phyloP scores from a whole-genome alignment of 2,329 filamentous ascomycete genomes.

The Coniochaeta pulveracea region DNA sequence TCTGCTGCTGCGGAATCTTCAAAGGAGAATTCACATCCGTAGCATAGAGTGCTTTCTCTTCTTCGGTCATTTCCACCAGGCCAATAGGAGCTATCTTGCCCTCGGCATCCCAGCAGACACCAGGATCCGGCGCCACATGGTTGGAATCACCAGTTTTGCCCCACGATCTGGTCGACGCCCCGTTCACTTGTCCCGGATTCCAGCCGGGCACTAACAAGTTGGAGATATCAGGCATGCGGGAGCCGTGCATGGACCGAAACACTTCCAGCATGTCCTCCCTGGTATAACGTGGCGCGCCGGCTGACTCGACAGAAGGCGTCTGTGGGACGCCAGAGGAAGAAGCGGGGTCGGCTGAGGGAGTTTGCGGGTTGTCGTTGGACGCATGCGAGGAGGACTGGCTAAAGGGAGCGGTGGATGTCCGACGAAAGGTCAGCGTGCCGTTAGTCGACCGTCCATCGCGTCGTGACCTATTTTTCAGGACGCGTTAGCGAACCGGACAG shows the following conservation, averaged over 20 bases:
- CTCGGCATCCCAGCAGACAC: conserved; percentile 77
- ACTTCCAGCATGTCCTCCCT: conserved; percentile 71
- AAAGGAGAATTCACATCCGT: conserved; percentile 87
- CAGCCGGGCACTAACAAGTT: conserved; percentile 64
- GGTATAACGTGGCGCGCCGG: conserved; percentile 52
- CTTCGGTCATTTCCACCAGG: conserved; percentile 54
- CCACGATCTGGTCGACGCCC: conserved; percentile 52
- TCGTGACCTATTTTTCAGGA: conserved; percentile 37
- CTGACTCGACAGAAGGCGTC: conserved; percentile 24
- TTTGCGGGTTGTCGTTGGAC: conserved; percentile 16
- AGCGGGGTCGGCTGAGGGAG: conserved; percentile 17
- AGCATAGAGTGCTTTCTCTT: conserved; percentile 62
- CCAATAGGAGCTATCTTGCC: conserved; percentile 62
- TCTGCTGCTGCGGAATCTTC: conserved; percentile 73
- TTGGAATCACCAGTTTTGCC: conserved; percentile 60
- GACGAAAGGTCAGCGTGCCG: conserved; percentile 53
- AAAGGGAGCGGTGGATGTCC: conserved; percentile 47
- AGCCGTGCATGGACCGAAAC: conserved; percentile 38
- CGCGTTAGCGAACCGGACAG: no score
- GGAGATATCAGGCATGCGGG: conserved; percentile 48
- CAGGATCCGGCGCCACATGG: conserved; percentile 68
- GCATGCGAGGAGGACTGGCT: conserved; percentile 16
- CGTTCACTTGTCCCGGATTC: conserved; percentile 65
- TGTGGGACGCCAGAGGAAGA: neutral
- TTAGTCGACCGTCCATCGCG: conserved; percentile 46